phyloP scores from a whole-genome alignment of 2,329 filamentous ascomycete species.

The Diaporthe sp. region DNA sequence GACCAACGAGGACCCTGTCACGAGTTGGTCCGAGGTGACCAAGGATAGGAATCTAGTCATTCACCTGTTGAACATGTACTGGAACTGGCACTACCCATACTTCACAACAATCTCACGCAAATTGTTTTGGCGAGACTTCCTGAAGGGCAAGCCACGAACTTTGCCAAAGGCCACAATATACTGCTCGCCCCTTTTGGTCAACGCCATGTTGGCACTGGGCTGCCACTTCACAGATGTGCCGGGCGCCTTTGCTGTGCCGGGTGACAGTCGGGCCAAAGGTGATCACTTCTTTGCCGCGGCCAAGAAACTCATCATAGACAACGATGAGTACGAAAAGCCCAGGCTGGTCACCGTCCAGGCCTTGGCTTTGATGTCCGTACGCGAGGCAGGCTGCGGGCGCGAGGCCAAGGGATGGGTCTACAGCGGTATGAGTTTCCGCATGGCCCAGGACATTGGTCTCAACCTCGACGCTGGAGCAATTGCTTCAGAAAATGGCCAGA shows the following conservation, averaged over 20 bases:
- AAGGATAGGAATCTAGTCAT: conserved; percentile 81
- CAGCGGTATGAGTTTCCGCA: conserved; percentile 97
- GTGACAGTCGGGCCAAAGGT: conserved; percentile 86
- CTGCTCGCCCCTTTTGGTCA: conserved; percentile 90
- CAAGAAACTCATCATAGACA: conserved; percentile 87
- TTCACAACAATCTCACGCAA: conserved; percentile 91
- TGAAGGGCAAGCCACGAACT: conserved; percentile 71
- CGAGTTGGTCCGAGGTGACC: conserved; percentile 90
- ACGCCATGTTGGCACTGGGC: conserved; percentile 91
- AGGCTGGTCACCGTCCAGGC: conserved; percentile 92
- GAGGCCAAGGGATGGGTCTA: conserved; percentile 99
- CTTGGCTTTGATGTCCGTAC: conserved; percentile 92
- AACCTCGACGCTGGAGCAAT: conserved; percentile 83
- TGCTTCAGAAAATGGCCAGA: conserved; percentile 63
- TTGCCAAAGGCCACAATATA: conserved; percentile 71
- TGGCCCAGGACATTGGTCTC: conserved; percentile 93
- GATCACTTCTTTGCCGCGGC: conserved; percentile 97
- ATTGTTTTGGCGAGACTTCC: conserved; percentile 88
- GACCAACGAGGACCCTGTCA: conserved; percentile 74
- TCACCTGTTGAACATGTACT: conserved; percentile 97
- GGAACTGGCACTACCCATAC: conserved; percentile 97
- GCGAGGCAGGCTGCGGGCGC: conserved; percentile 92
- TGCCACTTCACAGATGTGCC: conserved; percentile 89
- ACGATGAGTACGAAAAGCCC: conserved; percentile 93
- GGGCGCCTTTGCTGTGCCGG: conserved; percentile 75